Percentiles rank a stretch among this genome's conserved stretches.
These are phyloP conservation scores for Phytophthora colocasiae DNA, from an alignment of 352 stramenopile species.

Conservation along the genomic window DNA sequence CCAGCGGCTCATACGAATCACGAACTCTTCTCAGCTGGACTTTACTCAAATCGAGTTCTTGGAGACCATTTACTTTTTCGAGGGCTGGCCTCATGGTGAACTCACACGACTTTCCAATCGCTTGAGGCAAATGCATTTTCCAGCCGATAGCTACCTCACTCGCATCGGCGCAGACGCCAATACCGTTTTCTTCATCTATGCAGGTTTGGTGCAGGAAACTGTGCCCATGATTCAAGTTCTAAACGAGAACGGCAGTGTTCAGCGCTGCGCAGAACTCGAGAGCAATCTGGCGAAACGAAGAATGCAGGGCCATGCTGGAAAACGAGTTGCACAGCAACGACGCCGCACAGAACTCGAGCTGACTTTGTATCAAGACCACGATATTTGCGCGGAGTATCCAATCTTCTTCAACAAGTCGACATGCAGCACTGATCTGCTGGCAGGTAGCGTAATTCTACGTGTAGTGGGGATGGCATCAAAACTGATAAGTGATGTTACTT, in stretches of 20 bases:
- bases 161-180: slow-evolving; percentile 78
- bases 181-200: slow-evolving; percentile 83
- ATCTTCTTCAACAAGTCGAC: slow-evolving; percentile 68
- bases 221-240: slow-evolving; percentile 73
- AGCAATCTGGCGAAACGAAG: slow-evolving; percentile 37
- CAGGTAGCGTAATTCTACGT: slow-evolving; percentile 26
- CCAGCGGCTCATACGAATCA: slow-evolving; percentile 82
- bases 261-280: slow-evolving; percentile 41
- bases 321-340: slow-evolving; percentile 47
- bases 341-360: slow-evolving; percentile 72
- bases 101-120: slow-evolving; percentile 77
- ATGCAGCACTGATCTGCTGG: slow-evolving; percentile 73
- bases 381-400: slow-evolving; percentile 78
- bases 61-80: slow-evolving; percentile 84
- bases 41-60: slow-evolving; percentile 88
- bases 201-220: slow-evolving; percentile 78
- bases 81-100: slow-evolving; percentile 76
- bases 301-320: slow-evolving; percentile 34
- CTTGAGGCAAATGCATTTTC: slow-evolving; percentile 65
- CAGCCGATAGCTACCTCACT: slow-evolving; percentile 71
- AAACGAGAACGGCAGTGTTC: slow-evolving; percentile 68
- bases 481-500: not conserved
- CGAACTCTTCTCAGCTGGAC: slow-evolving; percentile 80
- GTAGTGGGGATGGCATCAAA: too few species aligned
- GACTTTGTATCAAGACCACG: slow-evolving; percentile 82